Percentiles rank a stretch among this genome's conserved stretches.
Evolutionary conservation across 1,284 basidiomycete genomes (phyloP).

Genomic region (Vanrija pseudolonga): DNA sequence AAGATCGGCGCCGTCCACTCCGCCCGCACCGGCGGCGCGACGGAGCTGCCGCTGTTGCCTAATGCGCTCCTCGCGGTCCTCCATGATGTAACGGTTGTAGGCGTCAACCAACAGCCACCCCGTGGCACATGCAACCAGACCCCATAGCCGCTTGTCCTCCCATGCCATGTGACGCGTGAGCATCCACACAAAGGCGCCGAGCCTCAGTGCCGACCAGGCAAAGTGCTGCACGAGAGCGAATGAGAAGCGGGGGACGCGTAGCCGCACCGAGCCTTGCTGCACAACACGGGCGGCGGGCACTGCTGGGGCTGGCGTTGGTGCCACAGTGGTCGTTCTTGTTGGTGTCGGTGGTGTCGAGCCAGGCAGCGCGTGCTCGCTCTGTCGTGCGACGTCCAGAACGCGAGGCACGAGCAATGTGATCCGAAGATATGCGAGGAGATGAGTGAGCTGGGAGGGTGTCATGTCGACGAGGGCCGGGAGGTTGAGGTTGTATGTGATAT

Average conservation of each 20-base stretch:
- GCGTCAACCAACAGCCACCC: constrained; percentile 38
- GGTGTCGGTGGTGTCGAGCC: constrained; percentile 3
- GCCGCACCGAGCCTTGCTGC: constrained; percentile 3
- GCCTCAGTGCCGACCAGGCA: constrained; percentile 30
- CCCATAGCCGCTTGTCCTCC: constrained; percentile 34
- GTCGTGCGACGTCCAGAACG: constrained; percentile 1
- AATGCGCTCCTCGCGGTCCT: background rate
- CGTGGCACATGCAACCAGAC: constrained; percentile 24
- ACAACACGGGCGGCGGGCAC: background rate
- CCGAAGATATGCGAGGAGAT: constrained; percentile 37
- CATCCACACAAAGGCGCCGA: constrained; percentile 39
- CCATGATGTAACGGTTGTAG: constrained; percentile 10
- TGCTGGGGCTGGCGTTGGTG: background rate
- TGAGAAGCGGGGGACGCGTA: constrained; percentile 18
- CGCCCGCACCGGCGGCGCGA: background rate
- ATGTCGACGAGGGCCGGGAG: constrained; percentile 31
- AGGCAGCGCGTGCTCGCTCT: background rate
- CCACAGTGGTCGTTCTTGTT: background rate
- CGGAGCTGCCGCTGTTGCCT: background rate
- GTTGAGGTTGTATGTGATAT: constrained; percentile 21
- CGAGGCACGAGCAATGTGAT: constrained; percentile 32
- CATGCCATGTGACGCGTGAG: constrained; percentile 34
- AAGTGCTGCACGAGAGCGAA: constrained; percentile 23
- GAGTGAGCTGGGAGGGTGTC: constrained; percentile 27
- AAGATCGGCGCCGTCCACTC: background rate